Base-by-base conservation (phyloP, 495 filamentous ascomycete genomes). In the Trichoderma orchidacearum region DNA sequence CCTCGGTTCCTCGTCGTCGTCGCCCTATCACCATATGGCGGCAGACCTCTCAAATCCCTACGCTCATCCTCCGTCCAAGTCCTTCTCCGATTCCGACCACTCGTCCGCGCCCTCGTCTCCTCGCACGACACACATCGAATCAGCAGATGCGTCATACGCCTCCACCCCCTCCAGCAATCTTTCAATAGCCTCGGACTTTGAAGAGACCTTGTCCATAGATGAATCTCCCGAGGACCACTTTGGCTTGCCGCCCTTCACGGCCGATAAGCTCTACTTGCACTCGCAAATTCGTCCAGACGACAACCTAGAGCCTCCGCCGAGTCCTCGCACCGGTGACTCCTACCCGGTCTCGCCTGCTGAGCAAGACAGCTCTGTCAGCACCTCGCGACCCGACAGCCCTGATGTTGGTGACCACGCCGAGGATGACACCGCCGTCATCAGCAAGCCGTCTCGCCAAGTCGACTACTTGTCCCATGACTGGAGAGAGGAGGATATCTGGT, bases 401-500 rank as follows among this genome's bases (percentile, higher is more conserved):
- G 69, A 68, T 11, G 30, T 64, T 13, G 54, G 63, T 17, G 75
- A 79, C 41, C 72, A 75, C 53, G 85, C 87, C 15, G 85, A 87
- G 48, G 93, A 98, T 64, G 93, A 97, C 68, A 86, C 81, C 15
- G 84, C 86, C 25, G 75, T 96, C 27, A 77, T 82, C 58, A 75
- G 75, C 23, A 84, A 89, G 61, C 93, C 93, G 25, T 90, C 89
- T 12, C 76, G 88, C 30, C 93, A 97, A 72, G 93, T 97, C 32
- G 93, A 98, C 70, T 98, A 98, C 66, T 77, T 98, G 5, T 95
- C 92, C 31, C 87, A 98, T 63, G 81, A 92, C 55, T 98, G 93
- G 93, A 82, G 80, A 38, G 92, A 97, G 71, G 92, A 96, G 69
- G 93, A 98, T 69, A 94, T 98, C 11, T 98, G 93, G 93, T 80